These are phyloP conservation scores for Aspergillus awamori DNA, from an alignment of 2,329 filamentous ascomycete genomes.

Conservation along the genomic window DNA sequence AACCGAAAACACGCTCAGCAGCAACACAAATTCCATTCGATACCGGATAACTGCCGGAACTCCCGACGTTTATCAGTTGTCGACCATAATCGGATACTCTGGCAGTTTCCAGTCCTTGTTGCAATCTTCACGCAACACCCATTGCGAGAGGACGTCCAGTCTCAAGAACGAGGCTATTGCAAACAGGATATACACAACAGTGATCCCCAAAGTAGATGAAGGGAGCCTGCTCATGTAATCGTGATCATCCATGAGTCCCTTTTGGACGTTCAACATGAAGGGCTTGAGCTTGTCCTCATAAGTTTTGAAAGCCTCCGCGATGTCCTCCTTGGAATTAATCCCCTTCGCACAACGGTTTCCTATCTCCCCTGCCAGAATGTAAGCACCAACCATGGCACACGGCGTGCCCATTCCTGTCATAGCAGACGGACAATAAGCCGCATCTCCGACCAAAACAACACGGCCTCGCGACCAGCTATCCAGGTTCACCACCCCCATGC, in stretches of 20 bases:
- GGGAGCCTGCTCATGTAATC: conserved; percentile 26
- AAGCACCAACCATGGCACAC: conserved; percentile 46
- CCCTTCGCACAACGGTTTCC: conserved; percentile 25
- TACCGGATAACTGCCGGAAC: not conserved
- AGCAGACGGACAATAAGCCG: conserved; percentile 37
- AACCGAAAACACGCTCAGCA: not conserved
- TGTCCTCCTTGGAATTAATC: conserved; percentile 30
- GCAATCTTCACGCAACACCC: conserved; percentile 34
- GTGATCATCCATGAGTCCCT: conserved; percentile 4
- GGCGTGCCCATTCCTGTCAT: conserved; percentile 42
- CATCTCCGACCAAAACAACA: conserved; percentile 45
- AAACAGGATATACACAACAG: conserved; percentile 34
- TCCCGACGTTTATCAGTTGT: no score
- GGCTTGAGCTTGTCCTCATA: conserved; percentile 53
- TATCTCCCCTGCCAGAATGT: conserved; percentile 59
- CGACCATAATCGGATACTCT: conserved; percentile 29
- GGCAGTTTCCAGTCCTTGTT: conserved; percentile 43
- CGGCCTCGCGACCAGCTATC: conserved; percentile 51
- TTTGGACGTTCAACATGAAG: conserved; percentile 48
- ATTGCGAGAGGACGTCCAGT: conserved; percentile 38
- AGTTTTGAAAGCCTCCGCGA: conserved; percentile 29
- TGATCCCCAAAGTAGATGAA: conserved; percentile 35
- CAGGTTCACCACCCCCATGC: conserved; percentile 50
- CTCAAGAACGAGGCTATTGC: conserved; percentile 36
- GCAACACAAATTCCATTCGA: not conserved